Evolutionary conservation across 2,329 filamentous ascomycete genomes (phyloP), one percentile per base, ranked within the genome.

Genomic region (Pyrenochaeta sp.): DNA sequence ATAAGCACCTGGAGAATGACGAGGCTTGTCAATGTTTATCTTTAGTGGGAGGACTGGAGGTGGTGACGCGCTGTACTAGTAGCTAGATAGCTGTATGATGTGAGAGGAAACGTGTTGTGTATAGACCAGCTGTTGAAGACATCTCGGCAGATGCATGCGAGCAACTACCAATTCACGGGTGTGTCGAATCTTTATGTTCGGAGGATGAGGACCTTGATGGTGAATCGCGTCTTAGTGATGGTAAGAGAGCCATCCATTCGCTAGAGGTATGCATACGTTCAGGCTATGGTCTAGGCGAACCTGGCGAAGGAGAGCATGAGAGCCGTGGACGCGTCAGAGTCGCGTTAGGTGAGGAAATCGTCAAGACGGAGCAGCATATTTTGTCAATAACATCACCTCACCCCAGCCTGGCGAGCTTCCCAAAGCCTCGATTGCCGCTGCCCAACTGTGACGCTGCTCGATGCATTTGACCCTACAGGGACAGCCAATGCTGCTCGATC

Each of bases 171-270:
- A 19, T 22, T 2, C 39, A 22, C 9, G 15, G 50, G 10, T 34
- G n/a, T 10, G 25, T 22, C 19, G 32, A 5, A n/a, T 9, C 47
- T 58, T 61, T 66, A 62, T 59, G 22, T 25, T 10, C 22, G 13
- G 9, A 25, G 22, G 22, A 25, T 64, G 67, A 69, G 64, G 48
- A 69, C 67, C 61, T 46, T 64, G 67, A 68, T 67, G 64, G 61
- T 47, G 51, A n/a, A 56, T 27, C 13, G 42, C 19, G 19, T 36
- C 42, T 52, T 19, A 40, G 19, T 25, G 15, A 19, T 10, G 28
- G 28, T 19, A 30, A 30, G 28, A 30, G 5, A 30, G 28, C 28
- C 9, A 30, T 2, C 28, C 9, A 19, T 19, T 19, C 19, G 19
- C 19, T 19, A 19, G 19, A 19, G 19, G 19, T 19, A 19, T 19